Evolutionary conservation across 257 asterid species (phyloP), one percentile per base, ranked within the genome.

Genomic region (Solanum sparsipilum): DNA sequence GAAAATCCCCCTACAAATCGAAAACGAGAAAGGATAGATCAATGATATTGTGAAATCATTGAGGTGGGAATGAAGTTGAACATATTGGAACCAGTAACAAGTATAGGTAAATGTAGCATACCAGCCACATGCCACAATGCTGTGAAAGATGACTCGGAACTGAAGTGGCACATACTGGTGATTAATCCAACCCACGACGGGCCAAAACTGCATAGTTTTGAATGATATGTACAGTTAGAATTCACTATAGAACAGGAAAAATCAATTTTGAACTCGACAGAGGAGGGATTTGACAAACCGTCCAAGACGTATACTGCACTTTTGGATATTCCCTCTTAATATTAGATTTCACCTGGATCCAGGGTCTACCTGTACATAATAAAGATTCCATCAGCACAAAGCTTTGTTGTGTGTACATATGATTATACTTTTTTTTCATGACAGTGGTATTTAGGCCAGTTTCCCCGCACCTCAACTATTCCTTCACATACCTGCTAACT

Each of bases 141-240:
- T 97, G 8, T 96, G 99, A 89, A 97, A 91, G 85, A 97, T 88
- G 12, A 97, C 99, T 12, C 99, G 98, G 78, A 96, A 92, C 93
- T 97, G 99, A 86, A 97, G 94, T 0, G 99, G 99, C 83, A 97
- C 91, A 67, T 93, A 97, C 89, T 90, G 98, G 89, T 97, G 98
- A 91, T 96, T 97, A 48, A 97, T 90, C 99, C 99, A 97, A 87
- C 99, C 99, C 85, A 96, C 95, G 32, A 95, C 95, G 7, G 99
- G 99, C 99, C 99, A 95, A 88, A 97, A 95, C 99, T 97, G 98
- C 89, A 84, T 70, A 65, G 15, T 36, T 38, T 63, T 63, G 27
- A 87, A 32, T 25, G 60, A 29, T 58, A 15, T 20, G 11, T 48
- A n/a, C 58, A 34, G 31, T 68, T 68, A 52, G 7, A 39, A 39